Base-by-base conservation (phyloP, 1,284 basidiomycete species). In the Ustilago cynodontis region DNA sequence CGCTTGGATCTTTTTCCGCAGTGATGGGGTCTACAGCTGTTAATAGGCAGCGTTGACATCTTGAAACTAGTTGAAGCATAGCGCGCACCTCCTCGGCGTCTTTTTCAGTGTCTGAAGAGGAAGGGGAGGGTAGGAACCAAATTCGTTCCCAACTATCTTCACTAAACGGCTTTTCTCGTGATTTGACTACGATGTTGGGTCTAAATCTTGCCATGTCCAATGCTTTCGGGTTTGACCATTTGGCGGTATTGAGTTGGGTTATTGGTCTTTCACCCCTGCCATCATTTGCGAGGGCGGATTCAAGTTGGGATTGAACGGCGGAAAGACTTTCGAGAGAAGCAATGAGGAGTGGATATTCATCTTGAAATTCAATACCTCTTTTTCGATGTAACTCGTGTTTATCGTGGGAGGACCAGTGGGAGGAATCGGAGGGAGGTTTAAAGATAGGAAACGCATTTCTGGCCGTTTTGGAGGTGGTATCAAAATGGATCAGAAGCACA, bases 291-390 rank as follows among this genome's bases (percentile, higher is more conserved):
- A 76, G 47, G 0, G 77, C 75, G 8, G 72, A 47, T 1, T 26
- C 6, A 8, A 82, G 63, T 37, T 78, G 78, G 3, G 35, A 39
- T 14, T 73, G 59, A 2, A 82, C 57, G 9, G 35, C 74, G 1
- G 43, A 39, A 2, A 82, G 62, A 11, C 67, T 71, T 51, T 78
- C 79, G 5, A 43, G 28, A 14, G 74, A 79, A 6, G 81, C 65
- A 18, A 82, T 61, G 3, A 81, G 66, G 0, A 82, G 71, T 3
- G 81, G 81, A 50, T 82, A 82, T 33, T 79, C 77, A 55, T 82
- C 79, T 41, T 80, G 78, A 33, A 81, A 82, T 41, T 81, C 79
- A 33, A 82, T 68, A 0, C 74, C 74, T 13, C 71, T 65, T 29
- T 58, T 64, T 2, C 68, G 59, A 13, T 71, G 14, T 14, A 82